Evolutionary conservation across 1,139 yeast species (phyloP), one percentile per base, ranked within the genome.

Genomic region (Pichia terricola): DNA sequence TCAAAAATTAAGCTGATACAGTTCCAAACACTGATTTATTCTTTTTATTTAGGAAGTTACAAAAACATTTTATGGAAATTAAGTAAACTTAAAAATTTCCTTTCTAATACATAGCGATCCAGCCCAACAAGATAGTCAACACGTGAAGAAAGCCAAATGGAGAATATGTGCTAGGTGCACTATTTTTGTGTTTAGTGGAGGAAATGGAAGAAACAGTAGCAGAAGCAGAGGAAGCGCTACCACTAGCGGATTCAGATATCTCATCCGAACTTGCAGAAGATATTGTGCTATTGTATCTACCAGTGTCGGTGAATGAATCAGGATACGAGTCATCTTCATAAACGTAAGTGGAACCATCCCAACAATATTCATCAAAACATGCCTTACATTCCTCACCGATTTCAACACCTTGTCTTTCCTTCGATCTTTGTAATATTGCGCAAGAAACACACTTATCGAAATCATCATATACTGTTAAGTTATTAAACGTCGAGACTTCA

Each of bases 371-470:
- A 34, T 68, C 61, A 61, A 87, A 83, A 64, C 97, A 89, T 44
- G 66, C 51, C 50, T 74, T 64, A 70, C 96, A 89, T 59, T 83
- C 88, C 2, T 73, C 79, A 6, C 88, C 73, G 50, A 79, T 81
- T 25, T 73, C 69, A 31, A 71, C 62, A 33, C 82, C 81, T 41
- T 72, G 66, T 56, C 94, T 74, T 66, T 87, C 94, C 59, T 82
- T 81, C 45, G 82, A 78, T 61, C 96, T 78, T 63, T 87, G 81
- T 46, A 88, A 70, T 44, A 88, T 77, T 7, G 96, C 96, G 69
- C 97, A 88, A 1, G 89, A 86, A 43, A 88, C 75, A 69, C 96
- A 88, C 6, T 82, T 74, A 43, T 75, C 70, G 81, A 88, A 88
- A 45, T 82, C 81, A 2, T 68, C 62, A 56, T 84, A 94, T 37